Base-by-base conservation (phyloP, 345 rosid species). In the Syzygium aqueum region DNA sequence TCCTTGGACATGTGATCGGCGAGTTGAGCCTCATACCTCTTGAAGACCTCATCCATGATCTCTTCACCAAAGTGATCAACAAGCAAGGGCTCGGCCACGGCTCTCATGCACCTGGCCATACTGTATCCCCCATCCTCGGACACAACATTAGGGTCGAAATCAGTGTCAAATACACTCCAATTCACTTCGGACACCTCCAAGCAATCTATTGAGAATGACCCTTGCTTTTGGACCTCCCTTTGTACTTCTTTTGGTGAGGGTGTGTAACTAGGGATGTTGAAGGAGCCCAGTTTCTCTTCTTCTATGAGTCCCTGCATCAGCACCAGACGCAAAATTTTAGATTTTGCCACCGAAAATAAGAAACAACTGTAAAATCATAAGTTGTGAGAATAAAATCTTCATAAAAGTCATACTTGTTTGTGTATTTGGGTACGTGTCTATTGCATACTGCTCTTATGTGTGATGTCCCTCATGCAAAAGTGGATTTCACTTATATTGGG, bases 181-280 rank as follows among this genome's bases (percentile, higher is more conserved):
- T 88, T 86, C 40, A 93, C 90, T 89, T 89, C 89, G 13, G 91
- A 89, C 1, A 88, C 91, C 85, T 91, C 92, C 84, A 91, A 84
- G 1, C 86, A 87, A 82, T 93, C 87, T 4, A 94, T 61, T n/a
- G 8, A 11, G 65, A 91, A 94, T 7, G 94, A 91, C 15, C 96
- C 93, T 89, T 93, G 92, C 52, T 87, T 88, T 37, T 40, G 5
- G 59, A 91, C 91, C 84, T 88, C 90, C 1, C 85, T 40, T 87
- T 87, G 88, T 56, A 94, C 92, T 87, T 94, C 96, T 4, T 12
- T 40, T 14, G 92, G 90, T 9, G 95, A 93, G 67, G 95, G 93
- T 50, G 90, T 91, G 84, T 93, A 94, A 1, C 87, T 85, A 14
- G 95, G 96, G 56, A 94, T 89, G 88, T 94, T 93, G 87, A 94